A percentile compares a stretch with the other conserved stretches of the same genome.
These are phyloP conservation scores for Gremmenia infestans DNA, from an alignment of 2,329 filamentous ascomycete species.

Conservation along the genomic window DNA sequence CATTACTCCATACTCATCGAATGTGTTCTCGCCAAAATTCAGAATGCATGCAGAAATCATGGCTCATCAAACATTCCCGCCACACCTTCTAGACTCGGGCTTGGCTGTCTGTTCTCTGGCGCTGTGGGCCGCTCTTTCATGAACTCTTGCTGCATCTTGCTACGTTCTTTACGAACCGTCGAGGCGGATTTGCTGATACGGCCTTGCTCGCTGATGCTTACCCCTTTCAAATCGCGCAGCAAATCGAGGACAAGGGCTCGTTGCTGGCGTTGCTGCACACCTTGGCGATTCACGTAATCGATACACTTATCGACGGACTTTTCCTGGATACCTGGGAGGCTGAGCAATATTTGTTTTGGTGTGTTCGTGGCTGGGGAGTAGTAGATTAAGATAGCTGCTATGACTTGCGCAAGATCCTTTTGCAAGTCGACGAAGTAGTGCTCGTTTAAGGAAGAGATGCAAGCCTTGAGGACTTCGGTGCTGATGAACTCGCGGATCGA, in stretches of 20 bases:
- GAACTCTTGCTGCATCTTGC: conserved; percentile 61
- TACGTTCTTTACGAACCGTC: conserved; percentile 41
- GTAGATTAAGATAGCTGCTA: conserved; percentile 76
- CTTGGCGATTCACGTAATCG: conserved; percentile 52
- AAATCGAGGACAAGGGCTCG: conserved; percentile 78
- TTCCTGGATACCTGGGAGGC: conserved; percentile 69
- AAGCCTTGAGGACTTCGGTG: conserved; percentile 81
- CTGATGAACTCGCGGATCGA: conserved; percentile 87
- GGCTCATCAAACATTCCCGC: conserved; percentile 27
- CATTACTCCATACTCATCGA: too few species aligned
- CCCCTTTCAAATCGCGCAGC: conserved; percentile 78
- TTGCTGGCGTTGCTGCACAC: conserved; percentile 66
- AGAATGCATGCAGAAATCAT: neutral
- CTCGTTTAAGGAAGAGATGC: conserved; percentile 86
- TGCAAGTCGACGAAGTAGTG: conserved; percentile 96
- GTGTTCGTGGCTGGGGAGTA: conserved; percentile 67
- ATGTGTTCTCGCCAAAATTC: too few species aligned
- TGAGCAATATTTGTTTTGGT: conserved; percentile 70
- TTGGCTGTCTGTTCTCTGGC: conserved; percentile 10
- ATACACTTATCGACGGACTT: conserved; percentile 62
- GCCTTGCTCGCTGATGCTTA: conserved; percentile 90
- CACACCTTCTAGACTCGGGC: conserved; percentile 29
- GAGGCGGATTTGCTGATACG: conserved; percentile 60
- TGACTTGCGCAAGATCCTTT: conserved; percentile 82
- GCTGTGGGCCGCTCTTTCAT: conserved; percentile 45